These are phyloP conservation scores for Annulohypoxylon nitens DNA, from an alignment of 495 filamentous ascomycete genomes.

Conservation along the genomic window DNA sequence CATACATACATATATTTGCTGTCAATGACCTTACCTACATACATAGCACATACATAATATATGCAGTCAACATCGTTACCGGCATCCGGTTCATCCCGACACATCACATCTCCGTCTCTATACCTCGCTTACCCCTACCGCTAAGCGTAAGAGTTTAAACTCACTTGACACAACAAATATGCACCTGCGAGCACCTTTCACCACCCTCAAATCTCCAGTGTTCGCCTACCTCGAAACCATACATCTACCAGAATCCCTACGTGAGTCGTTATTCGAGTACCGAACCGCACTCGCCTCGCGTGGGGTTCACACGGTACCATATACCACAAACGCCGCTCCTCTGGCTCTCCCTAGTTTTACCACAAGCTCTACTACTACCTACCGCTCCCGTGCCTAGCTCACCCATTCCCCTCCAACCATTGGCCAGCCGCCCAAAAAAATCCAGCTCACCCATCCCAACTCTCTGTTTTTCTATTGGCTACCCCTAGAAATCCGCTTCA, in stretches of 20 bases:
- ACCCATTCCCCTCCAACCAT: background rate
- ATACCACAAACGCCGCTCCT: background rate
- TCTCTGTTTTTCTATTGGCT: background rate
- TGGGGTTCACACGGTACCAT: constrained; percentile 1
- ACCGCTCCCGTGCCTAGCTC: background rate
- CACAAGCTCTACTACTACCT: background rate
- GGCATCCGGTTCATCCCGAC: constrained; percentile 28
- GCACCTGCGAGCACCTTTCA: background rate
- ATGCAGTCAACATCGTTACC: constrained; percentile 15
- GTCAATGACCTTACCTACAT: constrained; percentile 23
- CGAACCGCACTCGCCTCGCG: constrained; percentile 2
- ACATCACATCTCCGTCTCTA: constrained; percentile 12
- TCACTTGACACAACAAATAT: background rate
- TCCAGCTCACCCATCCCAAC: background rate
- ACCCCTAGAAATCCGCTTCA: background rate
- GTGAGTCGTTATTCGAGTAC: background rate
- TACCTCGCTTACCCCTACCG: background rate
- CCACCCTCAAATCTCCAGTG: background rate
- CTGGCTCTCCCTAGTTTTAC: background rate
- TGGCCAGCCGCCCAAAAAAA: background rate
- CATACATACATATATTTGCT: background rate
- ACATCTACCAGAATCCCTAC: background rate
- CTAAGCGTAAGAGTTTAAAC: constrained; percentile 14
- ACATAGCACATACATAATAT: constrained; percentile 2
- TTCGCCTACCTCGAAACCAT: background rate